Conservation (phyloP, 2,329 filamentous ascomycete species). For the Erysiphe pulchra region DNA sequence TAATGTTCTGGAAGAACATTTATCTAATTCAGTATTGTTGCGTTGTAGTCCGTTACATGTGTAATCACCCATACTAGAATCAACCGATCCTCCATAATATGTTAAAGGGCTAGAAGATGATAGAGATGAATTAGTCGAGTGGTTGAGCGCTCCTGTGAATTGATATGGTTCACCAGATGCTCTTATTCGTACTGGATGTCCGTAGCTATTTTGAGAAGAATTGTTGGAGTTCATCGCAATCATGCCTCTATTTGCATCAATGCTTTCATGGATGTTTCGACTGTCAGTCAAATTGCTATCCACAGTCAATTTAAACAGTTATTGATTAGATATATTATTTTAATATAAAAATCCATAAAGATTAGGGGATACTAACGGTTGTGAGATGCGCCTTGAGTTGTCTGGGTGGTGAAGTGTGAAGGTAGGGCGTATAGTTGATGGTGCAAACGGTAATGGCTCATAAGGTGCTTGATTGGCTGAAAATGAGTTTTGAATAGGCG, state of each 20-base stretch:
- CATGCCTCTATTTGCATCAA: constrained; percentile 87
- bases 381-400: constrained; percentile 44
- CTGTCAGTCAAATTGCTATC: too few relatives aligned
- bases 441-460: constrained; percentile 50
- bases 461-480: constrained; percentile 31
- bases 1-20: constrained; percentile 54
- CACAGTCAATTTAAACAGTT: too few relatives aligned
- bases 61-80: constrained; percentile 74
- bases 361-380: constrained; percentile 39
- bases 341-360: too few relatives aligned
- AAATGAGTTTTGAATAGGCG: constrained; percentile 12
- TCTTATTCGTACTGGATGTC: constrained; percentile 31
- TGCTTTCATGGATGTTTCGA: constrained; percentile 59
- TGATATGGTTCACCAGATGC: constrained; percentile 70
- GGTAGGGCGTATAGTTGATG: constrained; percentile 32
- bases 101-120: constrained; percentile 55
- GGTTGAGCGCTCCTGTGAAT: constrained; percentile 43
- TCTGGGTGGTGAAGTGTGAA: constrained; percentile 28
- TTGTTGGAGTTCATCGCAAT: constrained; percentile 90
- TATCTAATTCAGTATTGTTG: constrained; percentile 47
- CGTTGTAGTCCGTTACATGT: constrained; percentile 38
- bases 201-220: constrained; percentile 60
- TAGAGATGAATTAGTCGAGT: constrained; percentile 73
- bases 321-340: too few relatives aligned
- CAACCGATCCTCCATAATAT: constrained; percentile 67